These are phyloP conservation scores for Boeremia lycopersici DNA, from an alignment of 2,329 filamentous ascomycete species.

Conservation along the genomic window DNA sequence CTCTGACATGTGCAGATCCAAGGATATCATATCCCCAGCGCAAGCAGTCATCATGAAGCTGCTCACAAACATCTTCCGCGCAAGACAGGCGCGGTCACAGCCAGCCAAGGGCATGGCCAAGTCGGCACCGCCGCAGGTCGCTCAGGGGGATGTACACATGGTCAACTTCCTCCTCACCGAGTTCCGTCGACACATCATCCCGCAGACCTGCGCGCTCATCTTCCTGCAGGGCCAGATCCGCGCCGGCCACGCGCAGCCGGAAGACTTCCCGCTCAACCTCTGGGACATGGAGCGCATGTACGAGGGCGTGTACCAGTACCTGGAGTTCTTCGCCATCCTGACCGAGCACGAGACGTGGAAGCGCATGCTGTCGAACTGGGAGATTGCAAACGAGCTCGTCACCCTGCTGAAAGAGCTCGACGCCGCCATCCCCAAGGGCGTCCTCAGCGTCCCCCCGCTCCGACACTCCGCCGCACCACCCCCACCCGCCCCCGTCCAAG, in stretches of 20 bases:
- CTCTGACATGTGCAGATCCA: conserved; percentile 58
- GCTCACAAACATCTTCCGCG: conserved; percentile 85
- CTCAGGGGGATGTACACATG: conserved; percentile 66
- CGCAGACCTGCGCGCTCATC: conserved; percentile 92
- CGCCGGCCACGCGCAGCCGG: conserved; percentile 72
- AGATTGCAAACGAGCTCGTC: conserved; percentile 86
- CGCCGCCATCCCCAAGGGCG: conserved; percentile 76
- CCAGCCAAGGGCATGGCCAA: conserved; percentile 53
- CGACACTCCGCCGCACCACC: conserved; percentile 36
- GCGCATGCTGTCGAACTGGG: conserved; percentile 86
- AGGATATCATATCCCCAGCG: conserved; percentile 94
- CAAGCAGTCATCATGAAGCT: conserved; percentile 92
- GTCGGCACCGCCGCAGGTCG: conserved; percentile 52
- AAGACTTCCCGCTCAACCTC: conserved; percentile 90
- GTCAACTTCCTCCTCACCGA: conserved; percentile 92
- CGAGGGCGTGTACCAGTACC: conserved; percentile 90
- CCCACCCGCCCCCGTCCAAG: conserved; percentile 37
- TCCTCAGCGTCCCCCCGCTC: conserved; percentile 64
- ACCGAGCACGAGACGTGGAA: conserved; percentile 86
- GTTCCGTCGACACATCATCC: conserved; percentile 90
- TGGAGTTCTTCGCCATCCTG: conserved; percentile 90
- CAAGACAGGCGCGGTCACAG: conserved; percentile 52
- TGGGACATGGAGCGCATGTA: conserved; percentile 99
- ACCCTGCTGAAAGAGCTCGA: conserved; percentile 87
- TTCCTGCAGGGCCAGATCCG: conserved; percentile 91